Evolutionary conservation across 768 basidiomycete species (phyloP).

Genomic region (Arthromyces matolae): DNA sequence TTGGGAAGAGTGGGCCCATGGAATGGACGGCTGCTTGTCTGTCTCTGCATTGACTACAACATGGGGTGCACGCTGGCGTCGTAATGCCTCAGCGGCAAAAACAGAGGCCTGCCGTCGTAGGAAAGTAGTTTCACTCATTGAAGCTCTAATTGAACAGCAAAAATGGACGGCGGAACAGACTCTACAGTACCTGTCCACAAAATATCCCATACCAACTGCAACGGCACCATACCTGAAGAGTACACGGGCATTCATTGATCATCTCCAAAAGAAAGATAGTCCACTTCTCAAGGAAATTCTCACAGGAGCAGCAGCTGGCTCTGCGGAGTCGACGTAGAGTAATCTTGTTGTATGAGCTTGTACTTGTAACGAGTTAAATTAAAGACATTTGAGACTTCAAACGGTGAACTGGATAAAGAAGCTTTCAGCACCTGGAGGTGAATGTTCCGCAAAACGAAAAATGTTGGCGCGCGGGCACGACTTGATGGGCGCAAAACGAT

Average conservation of each 20-base stretch:
- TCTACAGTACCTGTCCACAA: neutral
- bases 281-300: neutral
- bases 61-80: slow-evolving; percentile 9
- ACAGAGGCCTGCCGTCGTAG: slow-evolving; percentile 1
- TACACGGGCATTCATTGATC: slow-evolving; percentile 2
- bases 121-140: slow-evolving; percentile 1
- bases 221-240: neutral
- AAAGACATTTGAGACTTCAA: no score
- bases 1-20: slow-evolving; percentile 25
- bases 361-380: no score
- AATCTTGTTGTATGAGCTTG: no score
- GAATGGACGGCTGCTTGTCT: slow-evolving; percentile 24
- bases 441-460: no score
- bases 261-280: neutral
- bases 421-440: no score
- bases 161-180: neutral
- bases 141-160: neutral
- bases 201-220: neutral
- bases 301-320: neutral
- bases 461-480: no score
- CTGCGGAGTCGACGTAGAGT: no score
- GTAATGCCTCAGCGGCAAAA: neutral
- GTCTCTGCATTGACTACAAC: slow-evolving; percentile 8
- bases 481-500: no score
- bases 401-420: no score